A percentile compares a stretch with the other conserved stretches of the same genome.
Evolutionary conservation across 805 yeast species (phyloP).

Genomic region (Monosporozyma siamensis): DNA sequence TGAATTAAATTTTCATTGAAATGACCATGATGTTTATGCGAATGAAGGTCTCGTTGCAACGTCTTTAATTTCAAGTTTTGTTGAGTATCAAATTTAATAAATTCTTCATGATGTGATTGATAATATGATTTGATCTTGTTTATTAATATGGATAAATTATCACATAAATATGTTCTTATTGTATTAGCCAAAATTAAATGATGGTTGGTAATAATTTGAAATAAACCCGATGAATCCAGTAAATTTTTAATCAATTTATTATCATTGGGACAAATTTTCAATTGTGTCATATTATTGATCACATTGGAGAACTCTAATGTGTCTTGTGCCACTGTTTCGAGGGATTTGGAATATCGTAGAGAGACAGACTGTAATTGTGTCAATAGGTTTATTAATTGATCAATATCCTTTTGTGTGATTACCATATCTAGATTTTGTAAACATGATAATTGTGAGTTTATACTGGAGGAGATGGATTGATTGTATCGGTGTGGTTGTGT

Average conservation of each 20-base stretch:
- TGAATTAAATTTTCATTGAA: constrained; percentile 42
- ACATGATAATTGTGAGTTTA: constrained; percentile 30
- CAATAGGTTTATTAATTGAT: constrained; percentile 26
- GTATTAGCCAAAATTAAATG: constrained; percentile 54
- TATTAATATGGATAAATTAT: constrained; percentile 41
- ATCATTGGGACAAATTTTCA: constrained; percentile 49
- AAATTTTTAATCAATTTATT: constrained; percentile 46
- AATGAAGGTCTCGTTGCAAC: not conserved
- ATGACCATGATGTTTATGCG: not conserved
- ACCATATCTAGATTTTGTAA: constrained; percentile 52
- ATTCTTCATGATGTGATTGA: not conserved
- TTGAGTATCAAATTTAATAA: not conserved
- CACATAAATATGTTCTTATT: constrained; percentile 44
- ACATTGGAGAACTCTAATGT: constrained; percentile 67
- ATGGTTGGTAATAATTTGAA: constrained; percentile 67
- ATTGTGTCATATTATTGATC: constrained; percentile 52
- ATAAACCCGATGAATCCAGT: constrained; percentile 66
- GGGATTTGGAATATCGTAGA: constrained; percentile 38
- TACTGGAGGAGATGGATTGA: not conserved
- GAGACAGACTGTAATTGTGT: constrained; percentile 40
- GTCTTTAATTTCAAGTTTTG: constrained; percentile 32
- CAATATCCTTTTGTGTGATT: constrained; percentile 51
- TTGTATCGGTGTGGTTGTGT: not conserved
- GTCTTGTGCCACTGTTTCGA: constrained; percentile 35
- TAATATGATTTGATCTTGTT: constrained; percentile 31